phyloP scores from a whole-genome alignment of 306 rosid species.

The Trifolium repens region DNA sequence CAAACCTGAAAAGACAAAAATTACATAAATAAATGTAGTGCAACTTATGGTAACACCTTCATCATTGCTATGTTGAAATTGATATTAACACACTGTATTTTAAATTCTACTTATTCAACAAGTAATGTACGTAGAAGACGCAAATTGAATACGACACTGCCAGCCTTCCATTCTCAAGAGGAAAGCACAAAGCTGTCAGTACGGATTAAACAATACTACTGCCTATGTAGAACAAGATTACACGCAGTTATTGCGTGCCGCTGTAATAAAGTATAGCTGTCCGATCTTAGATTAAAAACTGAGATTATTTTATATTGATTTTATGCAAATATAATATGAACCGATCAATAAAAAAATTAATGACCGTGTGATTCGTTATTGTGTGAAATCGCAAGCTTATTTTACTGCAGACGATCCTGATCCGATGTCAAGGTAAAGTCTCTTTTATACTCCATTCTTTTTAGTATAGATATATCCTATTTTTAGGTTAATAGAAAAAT shows the following conservation, averaged over 20 bases:
- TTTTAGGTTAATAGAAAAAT: background rate
- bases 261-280: too few species aligned
- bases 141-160: background rate
- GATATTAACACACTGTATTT: background rate
- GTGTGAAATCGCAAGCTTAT: too few species aligned
- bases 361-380: too few species aligned
- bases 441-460: too few species aligned
- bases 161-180: background rate
- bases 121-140: background rate
- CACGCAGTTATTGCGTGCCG: too few species aligned
- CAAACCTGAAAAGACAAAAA: constrained; percentile 35
- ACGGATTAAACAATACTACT: background rate
- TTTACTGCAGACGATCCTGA: too few species aligned
- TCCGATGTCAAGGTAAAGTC: too few species aligned
- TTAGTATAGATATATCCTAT: background rate
- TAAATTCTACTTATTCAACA: background rate
- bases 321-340: too few species aligned
- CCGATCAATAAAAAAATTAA: too few species aligned
- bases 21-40: constrained; percentile 11
- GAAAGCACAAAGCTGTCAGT: constrained; percentile 8
- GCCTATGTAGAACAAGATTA: too few species aligned
- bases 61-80: background rate
- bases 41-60: background rate
- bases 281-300: too few species aligned
- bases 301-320: too few species aligned